Conservation (phyloP, 2,329 filamentous ascomycete species). For the Hortaea werneckii region DNA sequence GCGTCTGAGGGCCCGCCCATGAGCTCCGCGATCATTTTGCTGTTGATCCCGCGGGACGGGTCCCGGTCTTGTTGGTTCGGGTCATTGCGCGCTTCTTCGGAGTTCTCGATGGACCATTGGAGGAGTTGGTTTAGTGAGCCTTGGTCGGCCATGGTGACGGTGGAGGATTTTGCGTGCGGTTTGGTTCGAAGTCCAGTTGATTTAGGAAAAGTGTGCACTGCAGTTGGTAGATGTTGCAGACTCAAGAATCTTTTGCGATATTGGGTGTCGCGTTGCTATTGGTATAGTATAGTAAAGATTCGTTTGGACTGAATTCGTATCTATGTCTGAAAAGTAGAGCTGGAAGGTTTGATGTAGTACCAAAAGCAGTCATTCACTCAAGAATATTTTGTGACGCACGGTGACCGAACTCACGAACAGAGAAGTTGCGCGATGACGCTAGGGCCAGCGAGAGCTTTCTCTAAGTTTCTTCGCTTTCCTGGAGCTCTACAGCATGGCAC, state of each 20-base stretch:
- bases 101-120: conserved; percentile 66
- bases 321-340: no score
- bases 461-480: background rate
- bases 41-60: conserved; percentile 44
- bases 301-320: no score
- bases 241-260: no score
- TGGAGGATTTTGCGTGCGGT: background rate
- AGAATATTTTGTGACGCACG: background rate
- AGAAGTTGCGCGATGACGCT: conserved; percentile 1
- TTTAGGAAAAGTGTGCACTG: background rate
- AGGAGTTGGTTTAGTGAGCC: conserved; percentile 59
- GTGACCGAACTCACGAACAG: background rate
- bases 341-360: no score
- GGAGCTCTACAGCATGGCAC: background rate
- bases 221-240: background rate
- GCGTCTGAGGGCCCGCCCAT: conserved; percentile 82
- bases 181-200: no score
- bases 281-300: no score
- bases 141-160: conserved; percentile 7
- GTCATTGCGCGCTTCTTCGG: conserved; percentile 31
- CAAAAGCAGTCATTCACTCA: no score
- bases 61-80: conserved; percentile 22
- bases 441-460: background rate
- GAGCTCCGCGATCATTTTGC: conserved; percentile 61
- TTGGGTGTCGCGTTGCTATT: no score